Conservation (phyloP, 305 asterid genomes). For the Andrographis paniculata region DNA sequence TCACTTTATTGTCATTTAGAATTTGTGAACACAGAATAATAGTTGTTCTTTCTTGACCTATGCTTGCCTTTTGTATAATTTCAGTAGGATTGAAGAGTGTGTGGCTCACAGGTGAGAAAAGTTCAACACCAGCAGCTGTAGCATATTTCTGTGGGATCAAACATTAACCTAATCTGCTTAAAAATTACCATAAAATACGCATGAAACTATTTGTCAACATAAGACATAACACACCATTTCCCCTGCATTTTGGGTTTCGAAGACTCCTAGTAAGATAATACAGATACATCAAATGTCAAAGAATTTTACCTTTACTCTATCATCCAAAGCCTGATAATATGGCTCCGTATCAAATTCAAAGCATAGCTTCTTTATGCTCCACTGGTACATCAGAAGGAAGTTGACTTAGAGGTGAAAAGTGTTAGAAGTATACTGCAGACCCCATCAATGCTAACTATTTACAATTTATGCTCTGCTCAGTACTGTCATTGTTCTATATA, state of each 20-base stretch:
- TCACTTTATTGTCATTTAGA: background rate
- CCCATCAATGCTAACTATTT: too few species aligned
- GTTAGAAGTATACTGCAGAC: too few species aligned
- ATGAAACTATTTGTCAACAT: background rate
- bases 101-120: constrained; percentile 86
- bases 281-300: constrained; percentile 4
- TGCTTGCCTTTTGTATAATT: constrained; percentile 57
- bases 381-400: constrained; percentile 38
- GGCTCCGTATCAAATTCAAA: constrained; percentile 89
- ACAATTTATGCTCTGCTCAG: too few species aligned
- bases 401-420: too few species aligned
- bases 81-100: constrained; percentile 84
- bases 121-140: constrained; percentile 49
- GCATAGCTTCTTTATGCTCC: constrained; percentile 79
- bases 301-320: constrained; percentile 47
- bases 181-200: background rate
- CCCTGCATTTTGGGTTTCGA: constrained; percentile 5
- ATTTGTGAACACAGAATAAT: background rate
- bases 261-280: background rate
- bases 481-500: too few species aligned
- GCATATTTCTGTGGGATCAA: constrained; percentile 48
- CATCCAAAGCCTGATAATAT: constrained; percentile 70
- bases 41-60: background rate
- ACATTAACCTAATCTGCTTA: constrained; percentile 7
- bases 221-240: background rate